A percentile compares a stretch with the other conserved stretches of the same genome.
These are phyloP conservation scores for Mucor racemosus DNA, from an alignment of 371 early-diverging fungal species.

Conservation along the genomic window DNA sequence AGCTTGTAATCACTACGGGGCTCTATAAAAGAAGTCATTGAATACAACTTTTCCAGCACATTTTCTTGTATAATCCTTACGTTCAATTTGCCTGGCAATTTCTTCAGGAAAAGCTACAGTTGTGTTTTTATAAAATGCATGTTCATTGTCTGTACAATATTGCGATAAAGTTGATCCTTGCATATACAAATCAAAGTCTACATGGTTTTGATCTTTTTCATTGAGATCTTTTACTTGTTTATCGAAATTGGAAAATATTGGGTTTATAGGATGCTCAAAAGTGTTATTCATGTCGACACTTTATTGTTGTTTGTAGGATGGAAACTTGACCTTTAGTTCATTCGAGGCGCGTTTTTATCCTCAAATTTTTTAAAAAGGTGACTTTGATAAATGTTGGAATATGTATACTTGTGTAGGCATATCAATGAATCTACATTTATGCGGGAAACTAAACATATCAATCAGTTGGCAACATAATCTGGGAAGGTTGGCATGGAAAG, in stretches of 20 bases:
- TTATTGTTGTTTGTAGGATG: neutral
- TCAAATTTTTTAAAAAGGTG: slow-evolving; percentile 4
- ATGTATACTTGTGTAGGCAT: too few relatives aligned
- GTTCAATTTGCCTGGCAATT: neutral
- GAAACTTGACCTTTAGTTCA: neutral
- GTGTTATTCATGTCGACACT: neutral
- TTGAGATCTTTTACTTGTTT: neutral
- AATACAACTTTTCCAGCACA: too few relatives aligned
- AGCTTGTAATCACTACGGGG: slow-evolving; percentile 12
- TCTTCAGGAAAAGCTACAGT: neutral
- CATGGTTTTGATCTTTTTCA: neutral
- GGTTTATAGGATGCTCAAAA: neutral
- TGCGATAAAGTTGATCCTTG: neutral
- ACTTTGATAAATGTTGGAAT: neutral
- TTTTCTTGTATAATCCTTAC: neutral
- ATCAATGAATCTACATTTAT: neutral
- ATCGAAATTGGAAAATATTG: neutral
- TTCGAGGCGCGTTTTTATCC: neutral
- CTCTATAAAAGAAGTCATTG: neutral
- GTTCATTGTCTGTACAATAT: neutral
- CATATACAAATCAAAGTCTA: neutral
- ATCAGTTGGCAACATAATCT: too few relatives aligned
- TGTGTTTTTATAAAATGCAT: neutral
- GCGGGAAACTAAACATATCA: neutral
- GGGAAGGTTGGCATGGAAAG: too few relatives aligned